phyloP scores from a whole-genome alignment of 1,284 basidiomycete species.

The Boletellus deceptivus region DNA sequence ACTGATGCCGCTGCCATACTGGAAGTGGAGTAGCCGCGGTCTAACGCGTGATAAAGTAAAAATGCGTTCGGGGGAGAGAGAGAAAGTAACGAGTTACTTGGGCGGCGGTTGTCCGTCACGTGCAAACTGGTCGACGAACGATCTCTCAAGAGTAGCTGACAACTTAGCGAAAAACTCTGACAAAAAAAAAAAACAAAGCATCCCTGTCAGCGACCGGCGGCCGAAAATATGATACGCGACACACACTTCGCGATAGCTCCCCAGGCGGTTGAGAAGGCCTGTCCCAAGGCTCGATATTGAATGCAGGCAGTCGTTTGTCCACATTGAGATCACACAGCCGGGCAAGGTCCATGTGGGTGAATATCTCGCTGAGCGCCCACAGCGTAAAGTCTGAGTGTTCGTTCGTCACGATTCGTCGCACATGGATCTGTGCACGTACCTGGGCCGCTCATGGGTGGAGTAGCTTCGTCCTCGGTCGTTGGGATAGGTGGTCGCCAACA shows the following conservation, averaged over 20 bases:
- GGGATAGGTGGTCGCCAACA: constrained; percentile 42
- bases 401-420: background rate
- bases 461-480: constrained; percentile 20
- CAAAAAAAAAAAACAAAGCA: too few relatives aligned
- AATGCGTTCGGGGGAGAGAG: background rate
- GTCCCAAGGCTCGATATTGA: constrained; percentile 37
- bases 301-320: constrained; percentile 37
- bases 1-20: constrained; percentile 37
- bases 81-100: constrained; percentile 25
- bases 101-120: constrained; percentile 22
- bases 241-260: constrained; percentile 39
- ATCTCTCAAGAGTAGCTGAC: constrained; percentile 35
- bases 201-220: constrained; percentile 1
- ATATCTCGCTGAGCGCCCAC: constrained; percentile 59
- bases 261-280: constrained; percentile 36
- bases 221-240: background rate
- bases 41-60: constrained; percentile 11
- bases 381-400: constrained; percentile 39
- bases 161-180: constrained; percentile 41
- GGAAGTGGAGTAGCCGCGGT: constrained; percentile 42
- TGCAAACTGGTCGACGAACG: constrained; percentile 31
- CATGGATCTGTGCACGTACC: constrained; percentile 28
- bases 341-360: constrained; percentile 59
- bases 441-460: constrained; percentile 29
- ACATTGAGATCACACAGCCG: constrained; percentile 41